Conservation (phyloP, 2,329 filamentous ascomycete species). For the Chaetomium globosum region DNA sequence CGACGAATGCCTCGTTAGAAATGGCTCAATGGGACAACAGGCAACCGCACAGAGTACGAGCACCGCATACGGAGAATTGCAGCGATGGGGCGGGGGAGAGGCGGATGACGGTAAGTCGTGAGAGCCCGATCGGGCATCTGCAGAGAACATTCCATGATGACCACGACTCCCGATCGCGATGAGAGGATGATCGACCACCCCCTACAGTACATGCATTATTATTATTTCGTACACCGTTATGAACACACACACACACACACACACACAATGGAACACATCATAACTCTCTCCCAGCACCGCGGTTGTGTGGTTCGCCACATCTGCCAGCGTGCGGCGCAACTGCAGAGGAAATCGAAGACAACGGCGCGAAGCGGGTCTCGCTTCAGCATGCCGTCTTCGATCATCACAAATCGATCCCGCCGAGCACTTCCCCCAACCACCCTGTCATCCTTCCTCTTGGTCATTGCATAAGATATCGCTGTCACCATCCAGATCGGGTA, state of each 20-base stretch:
- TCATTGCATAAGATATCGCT: constrained; percentile 6
- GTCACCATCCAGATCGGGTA: constrained; percentile 22
- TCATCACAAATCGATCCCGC: constrained; percentile 3
- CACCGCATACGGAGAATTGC: background rate
- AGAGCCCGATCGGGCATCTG: constrained; percentile 23
- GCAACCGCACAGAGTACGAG: background rate
- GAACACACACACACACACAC: background rate
- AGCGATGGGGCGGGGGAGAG: too few species aligned
- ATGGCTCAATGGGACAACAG: background rate
- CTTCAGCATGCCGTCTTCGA: constrained; percentile 6
- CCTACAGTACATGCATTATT: too few species aligned
- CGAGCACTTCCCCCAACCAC: background rate
- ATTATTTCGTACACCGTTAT: background rate
- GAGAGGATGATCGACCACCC: background rate
- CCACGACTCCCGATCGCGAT: constrained; percentile 10
- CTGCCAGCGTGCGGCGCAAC: constrained; percentile 10
- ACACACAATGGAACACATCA: too few species aligned
- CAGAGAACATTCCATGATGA: constrained; percentile 22
- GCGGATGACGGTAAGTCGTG: background rate
- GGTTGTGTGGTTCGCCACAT: background rate
- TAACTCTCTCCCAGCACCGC: background rate
- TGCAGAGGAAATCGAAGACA: constrained; percentile 3
- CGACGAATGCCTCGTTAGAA: background rate
- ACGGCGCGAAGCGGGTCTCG: background rate
- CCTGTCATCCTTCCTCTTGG: background rate